Evolutionary conservation across 352 stramenopile genomes (phyloP).

Genomic region (Phytophthora pinifolia): DNA sequence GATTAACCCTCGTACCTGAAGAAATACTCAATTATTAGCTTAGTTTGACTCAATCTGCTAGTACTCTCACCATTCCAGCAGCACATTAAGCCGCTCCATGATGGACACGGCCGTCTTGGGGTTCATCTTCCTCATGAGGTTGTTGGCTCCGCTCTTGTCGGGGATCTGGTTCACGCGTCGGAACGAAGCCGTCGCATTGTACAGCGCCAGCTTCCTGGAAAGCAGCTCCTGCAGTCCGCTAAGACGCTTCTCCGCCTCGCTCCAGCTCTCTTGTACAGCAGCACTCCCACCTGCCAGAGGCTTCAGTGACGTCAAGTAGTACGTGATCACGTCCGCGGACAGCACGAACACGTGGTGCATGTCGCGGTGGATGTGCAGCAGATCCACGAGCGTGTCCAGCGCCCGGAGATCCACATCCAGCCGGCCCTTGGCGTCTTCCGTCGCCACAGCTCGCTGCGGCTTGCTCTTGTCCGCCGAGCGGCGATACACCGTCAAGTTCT

Average conservation of each 20-base stretch:
- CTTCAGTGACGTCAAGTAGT: constrained; percentile 49
- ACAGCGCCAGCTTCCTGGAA: constrained; percentile 58
- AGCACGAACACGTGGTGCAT: constrained; percentile 85
- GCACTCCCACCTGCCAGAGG: constrained; percentile 23
- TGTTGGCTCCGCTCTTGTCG: constrained; percentile 30
- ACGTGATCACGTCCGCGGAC: constrained; percentile 55
- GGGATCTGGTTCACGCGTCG: constrained; percentile 24
- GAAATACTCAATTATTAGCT: too few species aligned
- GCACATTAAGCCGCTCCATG: constrained; percentile 47
- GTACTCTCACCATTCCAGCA: constrained; percentile 34
- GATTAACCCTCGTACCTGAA: too few species aligned
- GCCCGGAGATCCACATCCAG: constrained; percentile 56
- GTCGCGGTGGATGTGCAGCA: constrained; percentile 95
- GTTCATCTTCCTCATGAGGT: constrained; percentile 68
- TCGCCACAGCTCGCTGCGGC: constrained; percentile 11
- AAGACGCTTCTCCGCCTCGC: constrained; percentile 54
- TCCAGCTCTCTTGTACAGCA: constrained; percentile 42
- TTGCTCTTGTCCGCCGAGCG: constrained; percentile 44
- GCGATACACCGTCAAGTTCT: constrained; percentile 87
- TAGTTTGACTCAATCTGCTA: not conserved
- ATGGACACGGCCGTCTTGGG: constrained; percentile 60
- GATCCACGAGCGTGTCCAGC: constrained; percentile 90
- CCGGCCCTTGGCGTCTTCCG: constrained; percentile 40
- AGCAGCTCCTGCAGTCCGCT: constrained; percentile 50
- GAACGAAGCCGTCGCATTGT: constrained; percentile 44